These are phyloP conservation scores for Glycine tomentella DNA, from an alignment of 306 rosid species.

Conservation along the genomic window DNA sequence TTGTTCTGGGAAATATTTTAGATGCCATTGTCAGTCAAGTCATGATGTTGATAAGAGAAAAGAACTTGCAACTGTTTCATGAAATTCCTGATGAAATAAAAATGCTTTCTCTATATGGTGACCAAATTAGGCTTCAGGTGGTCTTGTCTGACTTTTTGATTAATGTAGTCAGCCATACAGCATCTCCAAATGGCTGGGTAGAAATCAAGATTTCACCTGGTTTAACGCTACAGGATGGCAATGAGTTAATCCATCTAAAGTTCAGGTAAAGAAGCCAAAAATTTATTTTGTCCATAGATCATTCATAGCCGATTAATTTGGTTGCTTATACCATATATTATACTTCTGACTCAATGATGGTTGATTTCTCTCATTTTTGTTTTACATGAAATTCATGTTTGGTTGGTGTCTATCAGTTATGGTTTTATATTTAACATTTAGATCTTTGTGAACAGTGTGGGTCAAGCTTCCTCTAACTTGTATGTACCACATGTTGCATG, in stretches of 20 bases:
- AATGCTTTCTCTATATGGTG: constrained; percentile 67
- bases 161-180: constrained; percentile 66
- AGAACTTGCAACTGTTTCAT: constrained; percentile 66
- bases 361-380: constrained; percentile 22
- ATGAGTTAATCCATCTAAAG: constrained; percentile 59
- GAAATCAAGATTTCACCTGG: constrained; percentile 71
- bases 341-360: not conserved
- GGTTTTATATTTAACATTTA: not conserved
- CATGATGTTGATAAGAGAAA: constrained; percentile 67
- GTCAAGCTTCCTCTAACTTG: not conserved
- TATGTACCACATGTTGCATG: not conserved
- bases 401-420: not conserved
- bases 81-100: constrained; percentile 79
- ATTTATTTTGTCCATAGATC: constrained; percentile 9
- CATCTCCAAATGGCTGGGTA: constrained; percentile 74
- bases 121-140: constrained; percentile 80
- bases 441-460: constrained; percentile 4
- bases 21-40: constrained; percentile 82
- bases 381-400: not conserved
- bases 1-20: constrained; percentile 67
- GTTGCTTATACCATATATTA: constrained; percentile 13
- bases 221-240: constrained; percentile 64
- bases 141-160: constrained; percentile 76
- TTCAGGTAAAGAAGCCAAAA: constrained; percentile 63
- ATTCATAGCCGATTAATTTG: constrained; percentile 20